These are phyloP conservation scores for Trichaptum fuscoviolaceum DNA, from an alignment of 768 basidiomycete genomes.

Conservation along the genomic window DNA sequence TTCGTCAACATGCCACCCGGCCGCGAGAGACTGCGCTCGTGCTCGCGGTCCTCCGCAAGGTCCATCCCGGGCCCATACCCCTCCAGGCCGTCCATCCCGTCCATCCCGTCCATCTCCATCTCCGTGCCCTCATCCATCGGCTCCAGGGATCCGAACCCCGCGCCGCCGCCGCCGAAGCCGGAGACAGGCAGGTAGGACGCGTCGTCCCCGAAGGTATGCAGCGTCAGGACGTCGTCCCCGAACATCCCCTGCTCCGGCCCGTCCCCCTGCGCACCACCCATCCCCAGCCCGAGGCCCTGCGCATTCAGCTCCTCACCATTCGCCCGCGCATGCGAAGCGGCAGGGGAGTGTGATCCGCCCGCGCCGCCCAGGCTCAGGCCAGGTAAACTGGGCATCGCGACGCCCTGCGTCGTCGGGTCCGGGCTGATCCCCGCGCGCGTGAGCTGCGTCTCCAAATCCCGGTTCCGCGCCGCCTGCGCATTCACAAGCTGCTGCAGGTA, in stretches of 20 bases:
- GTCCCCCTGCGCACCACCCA: not conserved
- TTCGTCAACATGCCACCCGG: not conserved
- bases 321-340: not conserved
- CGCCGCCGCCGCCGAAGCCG: slow-evolving; percentile 9
- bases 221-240: slow-evolving; percentile 17
- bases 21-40: slow-evolving; percentile 8
- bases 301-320: not conserved
- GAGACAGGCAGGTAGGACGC: slow-evolving; percentile 13
- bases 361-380: slow-evolving; percentile 6
- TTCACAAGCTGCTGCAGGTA: slow-evolving; percentile 85
- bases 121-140: slow-evolving; percentile 19
- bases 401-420: not conserved
- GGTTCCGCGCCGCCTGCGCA: slow-evolving; percentile 70
- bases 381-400: not conserved
- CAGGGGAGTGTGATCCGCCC: slow-evolving; percentile 2
- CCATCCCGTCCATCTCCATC: slow-evolving; percentile 9
- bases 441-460: slow-evolving; percentile 73
- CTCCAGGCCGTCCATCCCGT: slow-evolving; percentile 9
- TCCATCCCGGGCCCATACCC: slow-evolving; percentile 9
- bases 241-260: slow-evolving; percentile 14
- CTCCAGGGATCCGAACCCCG: slow-evolving; percentile 14
- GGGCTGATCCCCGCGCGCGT: slow-evolving; percentile 27
- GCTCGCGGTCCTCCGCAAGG: slow-evolving; percentile 11
- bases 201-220: slow-evolving; percentile 17
- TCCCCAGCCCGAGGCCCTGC: not conserved